phyloP scores from a whole-genome alignment of 306 rosid species.

The Rosa persica region DNA sequence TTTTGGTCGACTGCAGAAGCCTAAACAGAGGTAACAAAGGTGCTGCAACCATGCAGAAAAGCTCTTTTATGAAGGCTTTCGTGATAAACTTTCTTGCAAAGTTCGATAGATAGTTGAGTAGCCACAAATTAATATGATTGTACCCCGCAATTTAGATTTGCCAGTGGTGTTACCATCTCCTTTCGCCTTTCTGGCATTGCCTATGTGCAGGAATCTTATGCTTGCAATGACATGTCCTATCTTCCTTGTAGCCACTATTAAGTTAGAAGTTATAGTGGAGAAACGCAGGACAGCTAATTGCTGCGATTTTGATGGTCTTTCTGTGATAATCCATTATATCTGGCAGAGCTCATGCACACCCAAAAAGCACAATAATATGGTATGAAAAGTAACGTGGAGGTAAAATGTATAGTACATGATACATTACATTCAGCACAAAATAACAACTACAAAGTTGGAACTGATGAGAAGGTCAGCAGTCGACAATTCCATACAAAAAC shows the following conservation, averaged over 20 bases:
- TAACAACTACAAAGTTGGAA: conserved; percentile 15
- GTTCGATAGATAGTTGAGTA: background rate
- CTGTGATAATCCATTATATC: background rate
- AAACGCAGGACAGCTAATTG: background rate
- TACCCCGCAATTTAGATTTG: background rate
- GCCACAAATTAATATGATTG: background rate
- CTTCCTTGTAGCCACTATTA: too few relatives aligned
- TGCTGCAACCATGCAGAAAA: background rate
- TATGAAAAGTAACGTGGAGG: background rate
- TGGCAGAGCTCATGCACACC: background rate
- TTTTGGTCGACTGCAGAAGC: conserved; percentile 4
- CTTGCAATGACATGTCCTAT: background rate
- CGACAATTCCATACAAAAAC: conserved; percentile 10
- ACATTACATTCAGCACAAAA: conserved; percentile 3
- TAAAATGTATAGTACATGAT: background rate
- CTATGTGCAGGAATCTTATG: background rate
- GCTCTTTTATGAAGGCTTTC: background rate
- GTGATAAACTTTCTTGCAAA: background rate
- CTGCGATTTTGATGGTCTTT: background rate
- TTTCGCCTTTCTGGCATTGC: background rate
- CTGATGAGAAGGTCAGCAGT: background rate
- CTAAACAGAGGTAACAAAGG: conserved; percentile 1
- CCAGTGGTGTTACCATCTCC: background rate
- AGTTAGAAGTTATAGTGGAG: background rate
- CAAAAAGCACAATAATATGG: background rate